Conservation (phyloP, 75 land plant genomes). For the Sequoiadendron giganteum region DNA sequence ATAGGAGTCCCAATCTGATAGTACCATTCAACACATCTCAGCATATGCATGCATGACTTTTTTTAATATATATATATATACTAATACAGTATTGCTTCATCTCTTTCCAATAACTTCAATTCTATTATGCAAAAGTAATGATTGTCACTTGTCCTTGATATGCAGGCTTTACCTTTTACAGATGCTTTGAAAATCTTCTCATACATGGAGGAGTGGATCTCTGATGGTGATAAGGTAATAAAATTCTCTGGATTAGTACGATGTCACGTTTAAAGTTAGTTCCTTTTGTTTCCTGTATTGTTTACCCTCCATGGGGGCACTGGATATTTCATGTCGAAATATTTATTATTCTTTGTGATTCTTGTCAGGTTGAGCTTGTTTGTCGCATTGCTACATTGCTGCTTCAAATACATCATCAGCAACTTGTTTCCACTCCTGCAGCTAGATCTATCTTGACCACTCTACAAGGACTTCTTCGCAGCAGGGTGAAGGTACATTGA, state of each 20-base stretch:
- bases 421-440: slow-evolving; percentile 64
- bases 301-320: background rate
- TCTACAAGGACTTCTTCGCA: slow-evolving; percentile 60
- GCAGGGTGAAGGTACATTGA: slow-evolving; percentile 69
- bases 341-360: background rate
- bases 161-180: slow-evolving; percentile 86
- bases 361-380: slow-evolving; percentile 84
- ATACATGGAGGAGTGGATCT: slow-evolving; percentile 74
- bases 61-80: no score
- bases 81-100: background rate
- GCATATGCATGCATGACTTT: background rate
- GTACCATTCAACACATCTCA: background rate
- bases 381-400: slow-evolving; percentile 71
- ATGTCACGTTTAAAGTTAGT: background rate
- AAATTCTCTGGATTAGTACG: background rate
- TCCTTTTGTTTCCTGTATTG: background rate
- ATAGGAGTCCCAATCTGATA: slow-evolving; percentile 2
- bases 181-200: slow-evolving; percentile 91
- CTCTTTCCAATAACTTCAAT: background rate
- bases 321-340: background rate
- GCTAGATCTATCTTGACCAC: slow-evolving; percentile 66
- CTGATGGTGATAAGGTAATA: slow-evolving; percentile 67
- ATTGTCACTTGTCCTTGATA: background rate
- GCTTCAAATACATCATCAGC: slow-evolving; percentile 82
- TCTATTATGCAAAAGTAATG: background rate